Percentiles rank a stretch among this genome's conserved stretches.
Conservation (phyloP, 169 alveolate genomes). For the Eimeria maxima region DNA sequence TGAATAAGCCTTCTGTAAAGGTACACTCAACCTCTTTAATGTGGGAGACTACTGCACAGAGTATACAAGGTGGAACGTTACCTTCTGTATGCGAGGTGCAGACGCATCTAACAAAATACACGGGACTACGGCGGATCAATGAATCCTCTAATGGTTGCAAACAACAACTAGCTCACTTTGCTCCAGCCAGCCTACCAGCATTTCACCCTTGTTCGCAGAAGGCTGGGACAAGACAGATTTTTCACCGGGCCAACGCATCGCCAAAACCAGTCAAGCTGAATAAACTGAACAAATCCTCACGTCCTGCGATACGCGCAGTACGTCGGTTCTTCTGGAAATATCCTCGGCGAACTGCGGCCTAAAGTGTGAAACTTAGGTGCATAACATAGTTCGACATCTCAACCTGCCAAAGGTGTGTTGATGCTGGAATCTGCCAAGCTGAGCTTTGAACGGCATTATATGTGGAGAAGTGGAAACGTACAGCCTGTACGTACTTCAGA, state of each 20-base stretch:
- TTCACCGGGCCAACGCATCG: not conserved
- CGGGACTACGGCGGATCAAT: not conserved
- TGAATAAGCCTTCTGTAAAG: not conserved
- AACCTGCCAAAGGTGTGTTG: not conserved
- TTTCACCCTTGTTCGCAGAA: not conserved
- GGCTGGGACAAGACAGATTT: not conserved
- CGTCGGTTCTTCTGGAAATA: not conserved
- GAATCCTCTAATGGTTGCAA: not conserved
- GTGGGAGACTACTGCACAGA: not conserved
- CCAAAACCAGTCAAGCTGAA: not conserved
- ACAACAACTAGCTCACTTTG: not conserved
- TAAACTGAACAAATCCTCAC: not conserved
- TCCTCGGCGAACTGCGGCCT: not conserved
- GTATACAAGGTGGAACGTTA: not conserved
- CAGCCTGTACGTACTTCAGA: not conserved
- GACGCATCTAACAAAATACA: not conserved
- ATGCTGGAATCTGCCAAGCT: not conserved
- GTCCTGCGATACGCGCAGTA: not conserved
- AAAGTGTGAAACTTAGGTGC: not conserved
- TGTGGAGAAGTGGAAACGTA: not conserved
- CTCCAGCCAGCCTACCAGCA: not conserved
- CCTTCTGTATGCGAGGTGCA: not conserved
- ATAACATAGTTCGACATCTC: not conserved
- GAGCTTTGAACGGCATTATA: not conserved
- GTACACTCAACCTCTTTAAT: not conserved